These are phyloP conservation scores for Verticillium zaregamsianum DNA, from an alignment of 2,329 filamentous ascomycete species.

Conservation along the genomic window DNA sequence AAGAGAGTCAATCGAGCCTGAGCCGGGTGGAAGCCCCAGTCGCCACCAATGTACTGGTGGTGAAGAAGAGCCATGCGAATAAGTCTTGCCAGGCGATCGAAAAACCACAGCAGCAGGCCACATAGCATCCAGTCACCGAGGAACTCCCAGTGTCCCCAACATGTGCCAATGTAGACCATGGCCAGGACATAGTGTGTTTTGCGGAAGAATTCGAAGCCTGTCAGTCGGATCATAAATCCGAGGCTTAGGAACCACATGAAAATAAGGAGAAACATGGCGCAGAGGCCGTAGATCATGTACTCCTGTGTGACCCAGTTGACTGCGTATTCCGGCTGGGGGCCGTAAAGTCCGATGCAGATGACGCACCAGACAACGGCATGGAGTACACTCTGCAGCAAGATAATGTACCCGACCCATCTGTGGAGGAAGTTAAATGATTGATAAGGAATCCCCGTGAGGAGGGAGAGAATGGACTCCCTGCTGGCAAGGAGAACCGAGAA, in stretches of 20 bases:
- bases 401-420: conserved; percentile 71
- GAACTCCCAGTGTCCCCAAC: conserved; percentile 70
- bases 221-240: conserved; percentile 33
- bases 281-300: conserved; percentile 71
- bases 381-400: conserved; percentile 61
- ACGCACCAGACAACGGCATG: conserved; percentile 71
- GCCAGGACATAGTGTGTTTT: conserved; percentile 71
- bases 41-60: conserved; percentile 41
- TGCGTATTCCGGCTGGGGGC: conserved; percentile 62
- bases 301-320: conserved; percentile 53
- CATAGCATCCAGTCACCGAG: conserved; percentile 67
- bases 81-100: conserved; percentile 59
- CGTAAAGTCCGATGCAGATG: conserved; percentile 62
- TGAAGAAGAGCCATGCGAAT: conserved; percentile 58
- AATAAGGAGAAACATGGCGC: conserved; percentile 61
- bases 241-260: conserved; percentile 57
- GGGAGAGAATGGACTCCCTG: conserved; percentile 64
- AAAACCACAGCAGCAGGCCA: conserved; percentile 57
- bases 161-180: conserved; percentile 69
- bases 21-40: conserved; percentile 50
- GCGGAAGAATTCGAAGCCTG: conserved; percentile 74
- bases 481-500: conserved; percentile 62
- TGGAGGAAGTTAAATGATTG: conserved; percentile 76
- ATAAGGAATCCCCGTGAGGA: conserved; percentile 69
- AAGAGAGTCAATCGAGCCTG: conserved; percentile 48